A percentile compares a stretch with the other conserved stretches of the same genome.
These are phyloP conservation scores for Ceriops decandra DNA, from an alignment of 345 rosid genomes.

Conservation along the genomic window DNA sequence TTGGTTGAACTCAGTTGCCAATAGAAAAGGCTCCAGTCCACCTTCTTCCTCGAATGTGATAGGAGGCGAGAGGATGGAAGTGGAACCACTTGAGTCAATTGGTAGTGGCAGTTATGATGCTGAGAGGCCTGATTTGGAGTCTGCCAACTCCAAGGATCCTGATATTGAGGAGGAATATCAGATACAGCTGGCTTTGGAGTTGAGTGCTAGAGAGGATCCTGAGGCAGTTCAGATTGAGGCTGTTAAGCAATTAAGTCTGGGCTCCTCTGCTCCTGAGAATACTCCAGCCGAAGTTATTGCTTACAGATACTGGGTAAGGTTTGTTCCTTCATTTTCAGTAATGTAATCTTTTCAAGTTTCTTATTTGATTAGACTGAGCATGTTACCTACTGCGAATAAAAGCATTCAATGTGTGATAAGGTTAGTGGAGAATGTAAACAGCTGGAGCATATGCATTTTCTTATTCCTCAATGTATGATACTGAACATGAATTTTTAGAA, in stretches of 20 bases:
- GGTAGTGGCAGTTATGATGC: conserved; percentile 36
- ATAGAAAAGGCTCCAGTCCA: conserved; percentile 52
- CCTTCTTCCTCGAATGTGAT: conserved; percentile 55
- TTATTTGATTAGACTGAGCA: conserved; percentile 4
- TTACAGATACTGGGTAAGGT: conserved; percentile 84
- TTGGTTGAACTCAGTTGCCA: conserved; percentile 78
- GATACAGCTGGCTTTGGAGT: conserved; percentile 82
- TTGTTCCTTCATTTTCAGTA: conserved; percentile 18
- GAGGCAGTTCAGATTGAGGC: conserved; percentile 98
- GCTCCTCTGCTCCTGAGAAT: conserved; percentile 67
- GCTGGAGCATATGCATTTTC: neutral
- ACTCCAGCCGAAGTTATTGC: conserved; percentile 93
- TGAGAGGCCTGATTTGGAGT: conserved; percentile 49
- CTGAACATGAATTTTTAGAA: neutral
- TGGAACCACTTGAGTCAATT: conserved; percentile 46
- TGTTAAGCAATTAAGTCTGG: conserved; percentile 88
- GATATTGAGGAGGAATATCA: conserved; percentile 85
- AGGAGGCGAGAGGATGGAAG: conserved; percentile 44
- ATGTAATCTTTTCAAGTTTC: neutral
- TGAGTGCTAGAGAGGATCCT: conserved; percentile 97
- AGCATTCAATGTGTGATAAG: neutral
- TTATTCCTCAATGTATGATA: neutral
- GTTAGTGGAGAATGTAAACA: conserved; percentile 8
- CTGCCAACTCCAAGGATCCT: conserved; percentile 62
- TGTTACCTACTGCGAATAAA: neutral